Percentiles rank a stretch among this genome's conserved stretches.
Evolutionary conservation across 2,329 filamentous ascomycete genomes (phyloP).

Genomic region (Sphaceloma murrayae): DNA sequence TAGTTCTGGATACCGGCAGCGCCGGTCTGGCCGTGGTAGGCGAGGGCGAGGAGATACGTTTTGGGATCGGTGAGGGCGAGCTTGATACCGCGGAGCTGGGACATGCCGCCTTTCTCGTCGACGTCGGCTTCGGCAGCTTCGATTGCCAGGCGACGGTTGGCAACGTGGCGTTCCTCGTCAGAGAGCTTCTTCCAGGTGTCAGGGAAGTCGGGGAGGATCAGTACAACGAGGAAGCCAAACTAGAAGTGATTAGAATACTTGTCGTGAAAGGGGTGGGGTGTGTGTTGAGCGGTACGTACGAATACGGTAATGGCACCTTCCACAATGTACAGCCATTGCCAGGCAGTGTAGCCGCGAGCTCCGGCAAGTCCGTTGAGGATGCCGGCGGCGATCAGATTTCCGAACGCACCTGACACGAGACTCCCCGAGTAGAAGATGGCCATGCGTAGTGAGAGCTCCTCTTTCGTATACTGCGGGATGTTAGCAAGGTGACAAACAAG

Average conservation of each 20-base stretch:
- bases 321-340: conserved; percentile 56
- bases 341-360: conserved; percentile 47
- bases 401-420: conserved; percentile 62
- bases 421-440: conserved; percentile 59
- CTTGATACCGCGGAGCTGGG: conserved; percentile 42
- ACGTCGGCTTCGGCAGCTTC: conserved; percentile 43
- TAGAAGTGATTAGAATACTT: conserved; percentile 54
- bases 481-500: too few species aligned
- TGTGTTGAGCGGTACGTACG: conserved; percentile 3
- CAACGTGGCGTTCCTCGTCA: conserved; percentile 39
- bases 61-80: conserved; percentile 43
- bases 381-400: conserved; percentile 49
- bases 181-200: conserved; percentile 36
- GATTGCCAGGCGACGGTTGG: conserved; percentile 41
- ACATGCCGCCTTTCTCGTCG: conserved; percentile 40
- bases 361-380: conserved; percentile 58
- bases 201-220: conserved; percentile 30
- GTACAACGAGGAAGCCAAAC: conserved; percentile 29
- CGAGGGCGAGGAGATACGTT: conserved; percentile 40
- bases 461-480: conserved; percentile 64
- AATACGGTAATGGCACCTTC: conserved; percentile 57
- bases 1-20: conserved; percentile 48
- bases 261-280: conserved; percentile 44
- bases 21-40: conserved; percentile 42
- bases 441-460: conserved; percentile 57